Percentiles rank a stretch among this genome's conserved stretches.
phyloP scores from a whole-genome alignment of 2,329 filamentous ascomycete genomes.

The Tetracladium maxilliforme region DNA sequence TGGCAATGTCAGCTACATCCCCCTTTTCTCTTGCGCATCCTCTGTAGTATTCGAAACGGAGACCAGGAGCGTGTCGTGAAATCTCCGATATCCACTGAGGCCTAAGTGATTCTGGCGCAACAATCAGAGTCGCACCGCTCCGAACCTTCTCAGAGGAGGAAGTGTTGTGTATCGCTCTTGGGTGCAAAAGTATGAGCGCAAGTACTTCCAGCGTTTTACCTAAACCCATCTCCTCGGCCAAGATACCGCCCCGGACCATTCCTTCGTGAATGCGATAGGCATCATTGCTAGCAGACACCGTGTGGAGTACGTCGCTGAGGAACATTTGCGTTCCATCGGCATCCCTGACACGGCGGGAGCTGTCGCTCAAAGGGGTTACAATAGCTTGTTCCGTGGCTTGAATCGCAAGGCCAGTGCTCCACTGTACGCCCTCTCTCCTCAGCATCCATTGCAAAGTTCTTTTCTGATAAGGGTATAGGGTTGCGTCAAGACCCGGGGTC shows the following conservation, averaged over 20 bases:
- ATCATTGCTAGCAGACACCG: slow-evolving; percentile 11
- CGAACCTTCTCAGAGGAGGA: not conserved
- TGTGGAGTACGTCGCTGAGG: slow-evolving; percentile 48
- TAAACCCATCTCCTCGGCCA: slow-evolving; percentile 73
- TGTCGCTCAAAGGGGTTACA: not conserved
- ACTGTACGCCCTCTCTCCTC: slow-evolving; percentile 44
- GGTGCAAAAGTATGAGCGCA: slow-evolving; percentile 51
- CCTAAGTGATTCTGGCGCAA: slow-evolving; percentile 39
- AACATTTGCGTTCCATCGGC: slow-evolving; percentile 29
- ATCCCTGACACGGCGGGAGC: slow-evolving; percentile 29
- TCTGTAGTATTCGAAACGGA: slow-evolving; percentile 40
- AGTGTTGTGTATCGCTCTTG: slow-evolving; percentile 2
- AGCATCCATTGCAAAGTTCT: slow-evolving; percentile 58
- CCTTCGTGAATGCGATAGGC: not conserved
- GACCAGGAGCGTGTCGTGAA: slow-evolving; percentile 36
- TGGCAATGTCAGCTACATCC: slow-evolving; percentile 18
- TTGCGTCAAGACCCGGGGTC: slow-evolving; percentile 28
- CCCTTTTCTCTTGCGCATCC: slow-evolving; percentile 23
- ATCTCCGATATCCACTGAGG: slow-evolving; percentile 50
- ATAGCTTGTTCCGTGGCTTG: slow-evolving; percentile 2
- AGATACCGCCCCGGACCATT: slow-evolving; percentile 38
- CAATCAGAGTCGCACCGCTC: slow-evolving; percentile 40
- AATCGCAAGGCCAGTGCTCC: slow-evolving; percentile 11
- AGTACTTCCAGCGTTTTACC: slow-evolving; percentile 71
- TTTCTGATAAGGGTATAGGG: slow-evolving; percentile 58